Evolutionary conservation across 202 grass and related monocot genomes (phyloP).

Genomic region (Setaria viridis): DNA sequence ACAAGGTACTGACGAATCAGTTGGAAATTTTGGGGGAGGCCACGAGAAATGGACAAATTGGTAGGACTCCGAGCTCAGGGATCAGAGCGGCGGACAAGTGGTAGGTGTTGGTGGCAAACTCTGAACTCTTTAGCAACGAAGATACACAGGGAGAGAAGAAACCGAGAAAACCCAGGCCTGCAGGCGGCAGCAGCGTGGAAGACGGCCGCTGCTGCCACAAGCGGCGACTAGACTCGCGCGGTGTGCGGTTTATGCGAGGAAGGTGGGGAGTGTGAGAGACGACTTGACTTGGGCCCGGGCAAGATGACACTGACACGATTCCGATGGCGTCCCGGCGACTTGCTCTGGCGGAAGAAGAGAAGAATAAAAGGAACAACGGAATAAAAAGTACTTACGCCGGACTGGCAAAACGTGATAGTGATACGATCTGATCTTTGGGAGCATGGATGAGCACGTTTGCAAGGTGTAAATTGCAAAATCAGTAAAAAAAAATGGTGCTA

Average conservation of each 20-base stretch:
- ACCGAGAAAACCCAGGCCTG: neutral
- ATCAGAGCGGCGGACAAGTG: neutral
- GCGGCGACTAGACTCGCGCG: conserved; percentile 10
- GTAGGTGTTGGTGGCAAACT: neutral
- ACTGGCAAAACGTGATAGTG: neutral
- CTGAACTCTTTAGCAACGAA: conserved; percentile 12
- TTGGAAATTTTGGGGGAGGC: neutral
- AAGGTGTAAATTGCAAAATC: neutral
- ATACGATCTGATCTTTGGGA: neutral
- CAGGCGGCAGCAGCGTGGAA: neutral
- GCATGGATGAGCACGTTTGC: neutral
- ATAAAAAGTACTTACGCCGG: neutral
- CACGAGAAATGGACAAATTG: conserved; percentile 29
- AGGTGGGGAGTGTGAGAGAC: neutral
- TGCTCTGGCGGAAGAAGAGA: neutral
- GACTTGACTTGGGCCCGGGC: conserved; percentile 25
- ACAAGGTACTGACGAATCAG: neutral
- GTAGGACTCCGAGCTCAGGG: conserved; percentile 2
- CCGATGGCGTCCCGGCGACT: neutral
- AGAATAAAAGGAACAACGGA: too few species aligned
- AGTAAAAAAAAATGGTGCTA: neutral
- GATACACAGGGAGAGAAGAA: neutral
- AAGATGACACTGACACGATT: neutral
- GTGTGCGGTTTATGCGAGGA: neutral
- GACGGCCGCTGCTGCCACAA: neutral